Evolutionary conservation across 1,284 basidiomycete genomes (phyloP).

Genomic region (Melampsora abietis-canadensis): DNA sequence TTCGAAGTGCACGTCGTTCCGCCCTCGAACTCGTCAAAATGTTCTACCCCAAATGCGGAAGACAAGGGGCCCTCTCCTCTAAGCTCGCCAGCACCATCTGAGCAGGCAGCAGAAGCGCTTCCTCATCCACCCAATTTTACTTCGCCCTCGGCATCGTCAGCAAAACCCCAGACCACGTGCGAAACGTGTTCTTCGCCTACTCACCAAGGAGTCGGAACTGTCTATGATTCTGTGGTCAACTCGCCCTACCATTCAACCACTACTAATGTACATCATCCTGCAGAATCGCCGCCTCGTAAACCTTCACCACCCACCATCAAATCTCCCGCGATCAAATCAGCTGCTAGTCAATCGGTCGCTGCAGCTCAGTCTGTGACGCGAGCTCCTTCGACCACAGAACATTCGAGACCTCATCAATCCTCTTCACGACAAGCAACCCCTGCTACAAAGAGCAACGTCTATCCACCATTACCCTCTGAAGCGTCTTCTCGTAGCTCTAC

Average conservation of each 20-base stretch:
- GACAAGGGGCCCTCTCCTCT: not conserved
- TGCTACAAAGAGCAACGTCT: too few species aligned
- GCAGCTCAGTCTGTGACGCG: too few species aligned
- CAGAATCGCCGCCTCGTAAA: not conserved
- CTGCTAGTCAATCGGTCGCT: too few species aligned
- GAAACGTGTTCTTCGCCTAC: not conserved
- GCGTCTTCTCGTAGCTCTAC: too few species aligned
- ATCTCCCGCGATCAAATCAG: not conserved
- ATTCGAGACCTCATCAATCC: too few species aligned
- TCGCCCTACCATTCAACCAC: not conserved
- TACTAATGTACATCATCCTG: not conserved
- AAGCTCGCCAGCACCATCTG: not conserved
- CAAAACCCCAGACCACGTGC: not conserved
- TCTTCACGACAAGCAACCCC: too few species aligned
- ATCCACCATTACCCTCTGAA: too few species aligned
- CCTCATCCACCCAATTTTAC: not conserved
- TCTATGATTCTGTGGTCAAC: not conserved
- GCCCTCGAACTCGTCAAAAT: not conserved
- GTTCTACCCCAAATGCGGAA: not conserved
- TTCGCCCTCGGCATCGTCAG: not conserved
- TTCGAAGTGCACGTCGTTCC: not conserved
- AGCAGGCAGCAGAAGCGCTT: not conserved
- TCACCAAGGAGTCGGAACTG: too few species aligned
- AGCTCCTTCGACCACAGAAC: too few species aligned
- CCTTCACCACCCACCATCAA: not conserved